phyloP scores from a whole-genome alignment of 1,284 basidiomycete genomes.

The Sanghuangporus baumii region DNA sequence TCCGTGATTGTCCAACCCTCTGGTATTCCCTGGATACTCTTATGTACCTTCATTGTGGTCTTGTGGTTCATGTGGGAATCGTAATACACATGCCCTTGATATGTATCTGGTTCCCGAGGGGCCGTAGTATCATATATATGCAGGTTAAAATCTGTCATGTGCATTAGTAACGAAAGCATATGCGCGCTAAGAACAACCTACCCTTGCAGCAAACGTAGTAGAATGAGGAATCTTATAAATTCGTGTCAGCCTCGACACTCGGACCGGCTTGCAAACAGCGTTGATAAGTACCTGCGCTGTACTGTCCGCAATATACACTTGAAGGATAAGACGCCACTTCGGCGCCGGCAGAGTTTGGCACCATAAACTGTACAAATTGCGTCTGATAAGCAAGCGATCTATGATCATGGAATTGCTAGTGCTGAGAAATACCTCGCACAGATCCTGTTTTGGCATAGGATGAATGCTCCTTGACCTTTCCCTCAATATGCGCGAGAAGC shows the following conservation, averaged over 20 bases:
- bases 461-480: constrained; percentile 35
- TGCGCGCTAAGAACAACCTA: constrained; percentile 25
- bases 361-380: constrained; percentile 44
- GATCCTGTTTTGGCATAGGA: constrained; percentile 45
- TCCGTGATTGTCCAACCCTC: constrained; percentile 93
- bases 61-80: constrained; percentile 35
- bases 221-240: constrained; percentile 62
- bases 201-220: constrained; percentile 82
- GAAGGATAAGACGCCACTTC: constrained; percentile 78
- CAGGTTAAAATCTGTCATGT: constrained; percentile 68
- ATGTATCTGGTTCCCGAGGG: constrained; percentile 29
- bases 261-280: constrained; percentile 1
- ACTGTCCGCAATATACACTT: constrained; percentile 92
- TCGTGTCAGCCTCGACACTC: constrained; percentile 4
- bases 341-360: constrained; percentile 86
- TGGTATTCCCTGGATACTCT: constrained; percentile 70
- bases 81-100: constrained; percentile 13
- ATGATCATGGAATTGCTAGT: neutral
- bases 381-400: neutral
- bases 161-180: neutral
- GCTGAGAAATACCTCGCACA: constrained; percentile 36
- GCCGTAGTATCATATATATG: constrained; percentile 82
- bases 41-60: constrained; percentile 71
- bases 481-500: constrained; percentile 44
- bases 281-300: constrained; percentile 59